phyloP scores from a whole-genome alignment of 345 rosid genomes.

The Camelina sativa region DNA sequence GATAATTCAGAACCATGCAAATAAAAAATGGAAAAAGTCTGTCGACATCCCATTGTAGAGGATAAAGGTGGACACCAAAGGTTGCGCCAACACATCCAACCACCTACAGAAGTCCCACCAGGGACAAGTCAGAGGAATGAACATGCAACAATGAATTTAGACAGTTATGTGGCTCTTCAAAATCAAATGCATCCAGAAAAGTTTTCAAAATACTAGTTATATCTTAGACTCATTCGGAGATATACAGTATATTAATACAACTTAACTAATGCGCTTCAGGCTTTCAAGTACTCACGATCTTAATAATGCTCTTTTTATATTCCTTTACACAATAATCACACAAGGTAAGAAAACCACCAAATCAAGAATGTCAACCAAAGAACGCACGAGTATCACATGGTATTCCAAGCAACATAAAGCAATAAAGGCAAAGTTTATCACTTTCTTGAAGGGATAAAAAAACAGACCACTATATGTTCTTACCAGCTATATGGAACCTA shows the following conservation, averaged over 20 bases:
- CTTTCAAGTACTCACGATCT: slow-evolving; percentile 4
- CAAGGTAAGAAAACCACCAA: slow-evolving; percentile 27
- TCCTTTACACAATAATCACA: slow-evolving; percentile 6
- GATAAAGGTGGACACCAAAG: background rate
- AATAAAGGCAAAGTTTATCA: slow-evolving; percentile 37
- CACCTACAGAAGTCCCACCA: slow-evolving; percentile 11
- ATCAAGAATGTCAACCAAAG: slow-evolving; percentile 31
- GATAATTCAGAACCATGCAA: background rate
- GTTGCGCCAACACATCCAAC: background rate
- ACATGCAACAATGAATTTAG: slow-evolving; percentile 19
- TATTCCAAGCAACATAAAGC: slow-evolving; percentile 30
- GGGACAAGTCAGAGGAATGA: slow-evolving; percentile 8
- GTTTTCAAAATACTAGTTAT: slow-evolving; percentile 7
- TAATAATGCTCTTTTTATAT: background rate
- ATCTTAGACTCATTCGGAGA: slow-evolving; percentile 7
- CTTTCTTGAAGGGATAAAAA: slow-evolving; percentile 34
- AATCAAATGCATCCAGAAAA: slow-evolving; percentile 23
- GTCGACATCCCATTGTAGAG: slow-evolving; percentile 26
- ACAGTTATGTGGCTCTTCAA: slow-evolving; percentile 27
- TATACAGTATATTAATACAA: slow-evolving; percentile 11
- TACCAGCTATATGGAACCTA: slow-evolving; percentile 44
- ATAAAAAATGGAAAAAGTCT: background rate
- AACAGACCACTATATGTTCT: slow-evolving; percentile 36
- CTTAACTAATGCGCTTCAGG: background rate
- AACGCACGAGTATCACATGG: slow-evolving; percentile 40